Conservation (phyloP, 768 basidiomycete species). For the Fomitopsis pulvina region DNA sequence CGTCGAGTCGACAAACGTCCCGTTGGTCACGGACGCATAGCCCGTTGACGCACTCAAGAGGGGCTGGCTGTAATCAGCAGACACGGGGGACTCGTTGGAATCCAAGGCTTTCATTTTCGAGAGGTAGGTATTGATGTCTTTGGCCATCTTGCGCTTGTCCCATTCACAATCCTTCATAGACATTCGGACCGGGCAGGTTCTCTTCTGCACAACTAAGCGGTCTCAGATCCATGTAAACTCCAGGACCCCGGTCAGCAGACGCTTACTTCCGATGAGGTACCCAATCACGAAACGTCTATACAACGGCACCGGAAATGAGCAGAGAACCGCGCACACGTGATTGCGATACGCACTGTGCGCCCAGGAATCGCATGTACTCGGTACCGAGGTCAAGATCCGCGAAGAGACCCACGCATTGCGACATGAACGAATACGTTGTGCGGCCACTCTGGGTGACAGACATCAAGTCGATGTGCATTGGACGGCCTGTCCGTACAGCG, state of each 20-base stretch:
- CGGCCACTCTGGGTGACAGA: constrained; percentile 66
- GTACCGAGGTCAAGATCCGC: constrained; percentile 83
- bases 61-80: not conserved
- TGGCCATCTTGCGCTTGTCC: constrained; percentile 69
- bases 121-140: constrained; percentile 36
- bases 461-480: constrained; percentile 73
- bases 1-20: constrained; percentile 4
- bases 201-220: constrained; percentile 47
- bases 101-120: constrained; percentile 5
- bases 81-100: not conserved
- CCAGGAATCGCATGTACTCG: constrained; percentile 83
- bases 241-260: not conserved
- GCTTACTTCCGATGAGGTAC: constrained; percentile 60
- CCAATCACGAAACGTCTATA: constrained; percentile 69
- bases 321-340: not conserved
- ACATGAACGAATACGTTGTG: constrained; percentile 71
- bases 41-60: not conserved
- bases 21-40: not conserved
- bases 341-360: constrained; percentile 29
- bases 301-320: not conserved
- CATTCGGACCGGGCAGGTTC: constrained; percentile 62
- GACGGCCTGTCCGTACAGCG: constrained; percentile 46
- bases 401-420: constrained; percentile 77
- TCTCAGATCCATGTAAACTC: not conserved
- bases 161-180: constrained; percentile 61